phyloP scores from a whole-genome alignment of 108 stramenopile genomes.

The Aurantiochytrium sp. region DNA sequence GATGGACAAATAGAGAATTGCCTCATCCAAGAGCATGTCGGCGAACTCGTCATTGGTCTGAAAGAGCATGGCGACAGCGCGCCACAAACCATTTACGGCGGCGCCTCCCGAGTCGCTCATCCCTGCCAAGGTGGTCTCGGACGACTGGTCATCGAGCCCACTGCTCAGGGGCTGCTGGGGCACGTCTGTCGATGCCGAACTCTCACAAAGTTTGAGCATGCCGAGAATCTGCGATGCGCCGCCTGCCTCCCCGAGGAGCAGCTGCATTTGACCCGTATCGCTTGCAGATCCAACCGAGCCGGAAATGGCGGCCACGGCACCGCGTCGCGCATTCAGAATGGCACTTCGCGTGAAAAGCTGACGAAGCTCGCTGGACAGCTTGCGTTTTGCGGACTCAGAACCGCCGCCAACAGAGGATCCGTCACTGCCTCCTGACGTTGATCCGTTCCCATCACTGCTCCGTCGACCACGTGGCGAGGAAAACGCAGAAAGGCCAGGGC shows the following conservation, averaged over 20 bases:
- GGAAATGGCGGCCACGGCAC: not conserved
- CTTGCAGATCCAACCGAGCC: not conserved
- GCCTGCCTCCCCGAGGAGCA: not conserved
- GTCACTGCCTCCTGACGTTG: no score
- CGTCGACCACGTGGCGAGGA: no score
- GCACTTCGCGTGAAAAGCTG: not conserved
- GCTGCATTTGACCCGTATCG: not conserved
- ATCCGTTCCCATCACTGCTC: no score
- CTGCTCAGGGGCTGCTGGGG: not conserved
- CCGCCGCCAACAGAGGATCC: not conserved
- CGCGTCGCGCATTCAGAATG: not conserved
- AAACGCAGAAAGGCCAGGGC: no score
- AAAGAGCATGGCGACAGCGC: not conserved
- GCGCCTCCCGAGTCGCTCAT: not conserved
- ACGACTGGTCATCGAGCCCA: not conserved
- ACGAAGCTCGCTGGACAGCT: not conserved
- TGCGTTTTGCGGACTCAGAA: not conserved
- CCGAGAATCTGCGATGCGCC: slow-evolving; percentile 9
- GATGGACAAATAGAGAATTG: not conserved
- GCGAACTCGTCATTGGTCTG: not conserved
- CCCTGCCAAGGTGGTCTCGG: not conserved
- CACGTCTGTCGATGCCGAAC: not conserved
- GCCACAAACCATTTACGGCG: not conserved
- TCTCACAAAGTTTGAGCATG: slow-evolving; percentile 5
- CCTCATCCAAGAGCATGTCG: slow-evolving; percentile 16